These are phyloP conservation scores for Choiromyces venosus DNA, from an alignment of 495 filamentous ascomycete genomes.

Conservation along the genomic window DNA sequence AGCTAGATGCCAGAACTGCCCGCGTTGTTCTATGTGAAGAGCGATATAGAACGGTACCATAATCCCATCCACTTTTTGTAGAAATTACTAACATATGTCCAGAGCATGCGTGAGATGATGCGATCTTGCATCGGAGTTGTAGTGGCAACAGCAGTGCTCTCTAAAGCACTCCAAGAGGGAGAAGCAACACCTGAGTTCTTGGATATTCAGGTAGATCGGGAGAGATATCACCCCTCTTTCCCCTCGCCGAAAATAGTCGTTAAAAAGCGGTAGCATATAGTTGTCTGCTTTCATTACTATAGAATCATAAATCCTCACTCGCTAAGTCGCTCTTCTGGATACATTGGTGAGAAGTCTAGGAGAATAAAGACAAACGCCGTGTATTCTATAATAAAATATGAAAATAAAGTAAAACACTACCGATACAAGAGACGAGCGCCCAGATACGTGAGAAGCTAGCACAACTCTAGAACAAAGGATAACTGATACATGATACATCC, in stretches of 20 bases:
- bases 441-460: not conserved
- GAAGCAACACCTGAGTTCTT: constrained; percentile 25
- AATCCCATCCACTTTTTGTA: not conserved
- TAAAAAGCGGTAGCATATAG: constrained; percentile 8
- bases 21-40: constrained; percentile 43
- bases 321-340: not conserved
- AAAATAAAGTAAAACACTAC: not conserved
- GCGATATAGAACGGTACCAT: constrained; percentile 31
- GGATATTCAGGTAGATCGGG: constrained; percentile 34
- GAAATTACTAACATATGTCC: not conserved
- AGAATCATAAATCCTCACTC: not conserved
- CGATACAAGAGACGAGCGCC: not conserved
- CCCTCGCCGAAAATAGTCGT: constrained; percentile 30
- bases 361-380: not conserved
- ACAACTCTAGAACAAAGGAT: not conserved
- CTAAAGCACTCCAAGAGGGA: constrained; percentile 36
- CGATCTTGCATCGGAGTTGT: constrained; percentile 46
- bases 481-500: not conserved
- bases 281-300: not conserved
- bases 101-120: constrained; percentile 40
- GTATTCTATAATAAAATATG: not conserved
- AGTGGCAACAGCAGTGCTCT: constrained; percentile 42
- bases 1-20: constrained; percentile 47
- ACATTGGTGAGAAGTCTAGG: not conserved
- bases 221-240: constrained; percentile 38